Base-by-base conservation (phyloP, 208 protist genomes). In the Herpetomonas samuelpessoai region DNA sequence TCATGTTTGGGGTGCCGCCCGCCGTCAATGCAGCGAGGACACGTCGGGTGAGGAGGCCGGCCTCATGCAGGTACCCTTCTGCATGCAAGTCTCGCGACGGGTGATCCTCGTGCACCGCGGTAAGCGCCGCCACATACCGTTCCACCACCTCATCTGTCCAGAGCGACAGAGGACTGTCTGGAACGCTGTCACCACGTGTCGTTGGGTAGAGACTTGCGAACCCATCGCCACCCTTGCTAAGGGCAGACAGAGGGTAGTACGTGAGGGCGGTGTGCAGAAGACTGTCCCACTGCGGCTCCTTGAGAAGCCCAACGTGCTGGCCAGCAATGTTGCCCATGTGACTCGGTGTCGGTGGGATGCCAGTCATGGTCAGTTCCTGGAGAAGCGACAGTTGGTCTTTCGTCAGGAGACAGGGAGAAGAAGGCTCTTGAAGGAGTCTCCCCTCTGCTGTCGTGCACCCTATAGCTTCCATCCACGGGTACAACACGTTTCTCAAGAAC, bases 1-100 rank as follows among this genome's bases (percentile, higher is more conserved):
- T n/a, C n/a, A n/a, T n/a, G n/a, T n/a, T n/a, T n/a, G n/a, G n/a
- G n/a, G 10, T 16, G 48, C 27, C 49, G 3, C 16, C 48, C 30
- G 28, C 41, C n/a, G 1, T 41, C 2, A 22, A 21, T 7, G 46
- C 25, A 16, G 21, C 52, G 52, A 76, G 64, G 3, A 77, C 52
- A 2, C 49, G 45, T 21, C 24, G 56, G 0, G 57, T 35, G 49
- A 60, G 52, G 21, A 69, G 54, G 7, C 68, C 68, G 12, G 62
- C 45, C 52, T 75, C 68, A 27, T 46, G 27, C 29, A 71, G 57
- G 52, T 64, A 71, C 9, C 57, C 65, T 2, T 58, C 57, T 4
- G 22, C n/a, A n/a, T 27, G 31, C 9, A 71, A 52, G 41, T 70
- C 57, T 2, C 65, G 65, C 47, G 59, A 70, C 24, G 52, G 63